These are phyloP conservation scores for Botrytis medusae DNA, from an alignment of 2,329 filamentous ascomycete species.

Conservation along the genomic window DNA sequence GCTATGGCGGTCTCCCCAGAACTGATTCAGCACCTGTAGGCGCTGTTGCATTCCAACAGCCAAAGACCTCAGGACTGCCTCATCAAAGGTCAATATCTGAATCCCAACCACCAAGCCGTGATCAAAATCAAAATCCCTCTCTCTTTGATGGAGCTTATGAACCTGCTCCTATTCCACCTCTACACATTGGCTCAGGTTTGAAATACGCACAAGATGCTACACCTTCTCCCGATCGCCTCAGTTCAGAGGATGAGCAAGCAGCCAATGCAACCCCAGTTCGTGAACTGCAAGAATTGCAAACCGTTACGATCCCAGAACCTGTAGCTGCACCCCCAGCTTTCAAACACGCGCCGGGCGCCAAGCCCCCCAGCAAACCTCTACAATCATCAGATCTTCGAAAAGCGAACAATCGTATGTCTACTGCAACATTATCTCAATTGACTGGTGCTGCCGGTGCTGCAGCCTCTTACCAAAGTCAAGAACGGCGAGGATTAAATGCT, in stretches of 20 bases:
- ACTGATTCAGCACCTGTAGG: constrained; percentile 54
- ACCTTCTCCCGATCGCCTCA: constrained; percentile 52
- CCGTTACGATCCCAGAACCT: constrained; percentile 63
- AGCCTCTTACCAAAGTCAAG: constrained; percentile 42
- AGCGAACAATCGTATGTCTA: constrained; percentile 81
- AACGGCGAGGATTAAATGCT: constrained; percentile 29
- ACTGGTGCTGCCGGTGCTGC: constrained; percentile 62
- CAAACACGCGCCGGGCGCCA: constrained; percentile 69
- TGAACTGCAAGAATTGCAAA: constrained; percentile 57
- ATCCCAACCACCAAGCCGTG: constrained; percentile 34
- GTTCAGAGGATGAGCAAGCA: constrained; percentile 57
- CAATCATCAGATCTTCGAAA: constrained; percentile 75
- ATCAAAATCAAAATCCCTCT: constrained; percentile 28
- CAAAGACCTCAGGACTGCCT: constrained; percentile 19
- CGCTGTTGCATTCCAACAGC: constrained; percentile 31
- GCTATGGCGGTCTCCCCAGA: constrained; percentile 37
- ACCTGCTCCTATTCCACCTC: constrained; percentile 33
- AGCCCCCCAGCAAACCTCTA: constrained; percentile 68
- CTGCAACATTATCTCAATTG: constrained; percentile 77
- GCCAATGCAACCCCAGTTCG: constrained; percentile 45
- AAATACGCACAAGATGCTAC: constrained; percentile 48
- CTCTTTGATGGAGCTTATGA: constrained; percentile 36
- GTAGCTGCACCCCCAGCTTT: constrained; percentile 79
- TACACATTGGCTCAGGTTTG: constrained; percentile 40
- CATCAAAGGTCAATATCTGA: constrained; percentile 41